Evolutionary conservation across 805 yeast species (phyloP).

Genomic region (Maudiozyma bulderi): DNA sequence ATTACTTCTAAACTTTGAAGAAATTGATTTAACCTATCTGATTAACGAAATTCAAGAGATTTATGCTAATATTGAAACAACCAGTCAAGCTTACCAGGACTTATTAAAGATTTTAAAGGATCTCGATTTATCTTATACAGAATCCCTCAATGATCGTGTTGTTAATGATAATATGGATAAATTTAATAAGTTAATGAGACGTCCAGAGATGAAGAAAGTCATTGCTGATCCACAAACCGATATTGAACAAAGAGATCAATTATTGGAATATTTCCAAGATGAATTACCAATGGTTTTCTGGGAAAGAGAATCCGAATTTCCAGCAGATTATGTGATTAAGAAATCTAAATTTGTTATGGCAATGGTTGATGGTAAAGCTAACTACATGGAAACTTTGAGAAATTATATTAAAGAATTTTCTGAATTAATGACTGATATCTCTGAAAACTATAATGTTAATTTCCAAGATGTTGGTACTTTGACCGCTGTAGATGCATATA

Average conservation of each 20-base stretch:
- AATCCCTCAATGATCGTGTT: constrained; percentile 77
- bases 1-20: constrained; percentile 16
- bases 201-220: constrained; percentile 13
- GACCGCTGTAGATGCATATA: constrained; percentile 41
- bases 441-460: constrained; percentile 57
- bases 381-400: constrained; percentile 11
- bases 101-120: constrained; percentile 33
- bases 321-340: constrained; percentile 19
- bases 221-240: constrained; percentile 17
- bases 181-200: constrained; percentile 34
- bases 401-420: constrained; percentile 32
- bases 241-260: constrained; percentile 16
- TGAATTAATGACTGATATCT: constrained; percentile 35
- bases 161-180: constrained; percentile 62
- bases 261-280: constrained; percentile 15
- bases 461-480: constrained; percentile 70
- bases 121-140: constrained; percentile 56
- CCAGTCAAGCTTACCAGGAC: constrained; percentile 17
- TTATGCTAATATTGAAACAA: constrained; percentile 10
- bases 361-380: constrained; percentile 17
- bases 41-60: constrained; percentile 7
- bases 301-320: constrained; percentile 14
- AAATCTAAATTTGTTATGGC: constrained; percentile 21
- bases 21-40: constrained; percentile 7
- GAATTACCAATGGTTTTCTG: constrained; percentile 22